Conservation (phyloP, 495 filamentous ascomycete species). For the Neurospora sp. region DNA sequence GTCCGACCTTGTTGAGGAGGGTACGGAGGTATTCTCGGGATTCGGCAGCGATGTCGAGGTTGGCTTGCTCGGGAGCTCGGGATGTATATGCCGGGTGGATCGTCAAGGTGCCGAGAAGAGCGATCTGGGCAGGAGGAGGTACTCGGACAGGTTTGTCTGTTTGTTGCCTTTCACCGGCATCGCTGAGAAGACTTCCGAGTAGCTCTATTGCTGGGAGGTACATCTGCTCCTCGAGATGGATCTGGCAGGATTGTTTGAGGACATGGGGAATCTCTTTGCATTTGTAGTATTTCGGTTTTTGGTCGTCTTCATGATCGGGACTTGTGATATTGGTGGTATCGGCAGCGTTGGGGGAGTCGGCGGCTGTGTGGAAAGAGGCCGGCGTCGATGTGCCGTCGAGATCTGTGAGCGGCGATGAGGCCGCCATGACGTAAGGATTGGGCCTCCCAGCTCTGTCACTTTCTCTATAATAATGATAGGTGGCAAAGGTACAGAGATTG, state of each 20-base stretch:
- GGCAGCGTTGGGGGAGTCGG: slow-evolving; percentile 5
- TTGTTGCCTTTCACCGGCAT: slow-evolving; percentile 24
- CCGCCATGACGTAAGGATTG: neutral
- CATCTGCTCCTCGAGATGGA: slow-evolving; percentile 68
- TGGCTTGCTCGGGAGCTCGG: slow-evolving; percentile 21
- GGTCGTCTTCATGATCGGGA: slow-evolving; percentile 11
- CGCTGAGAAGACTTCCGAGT: slow-evolving; percentile 51
- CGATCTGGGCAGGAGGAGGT: slow-evolving; percentile 49
- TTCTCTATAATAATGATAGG: neutral
- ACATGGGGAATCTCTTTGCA: slow-evolving; percentile 48
- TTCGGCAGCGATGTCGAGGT: slow-evolving; percentile 26
- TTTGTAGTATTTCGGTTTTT: slow-evolving; percentile 34
- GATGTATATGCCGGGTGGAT: slow-evolving; percentile 62
- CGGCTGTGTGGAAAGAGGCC: slow-evolving; percentile 13
- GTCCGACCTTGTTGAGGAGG: slow-evolving; percentile 28
- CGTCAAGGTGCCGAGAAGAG: slow-evolving; percentile 55
- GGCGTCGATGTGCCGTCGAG: slow-evolving; percentile 11
- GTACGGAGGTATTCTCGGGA: slow-evolving; percentile 31
- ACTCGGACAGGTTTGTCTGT: slow-evolving; percentile 28
- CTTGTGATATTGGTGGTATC: slow-evolving; percentile 12
- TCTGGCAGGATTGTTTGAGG: slow-evolving; percentile 52
- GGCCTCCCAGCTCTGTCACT: neutral
- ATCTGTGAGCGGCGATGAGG: slow-evolving; percentile 12
- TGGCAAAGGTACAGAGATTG: neutral
- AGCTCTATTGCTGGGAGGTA: slow-evolving; percentile 60